phyloP scores from a whole-genome alignment of 2,329 filamentous ascomycete genomes.

The Ceratocystis cubensis region DNA sequence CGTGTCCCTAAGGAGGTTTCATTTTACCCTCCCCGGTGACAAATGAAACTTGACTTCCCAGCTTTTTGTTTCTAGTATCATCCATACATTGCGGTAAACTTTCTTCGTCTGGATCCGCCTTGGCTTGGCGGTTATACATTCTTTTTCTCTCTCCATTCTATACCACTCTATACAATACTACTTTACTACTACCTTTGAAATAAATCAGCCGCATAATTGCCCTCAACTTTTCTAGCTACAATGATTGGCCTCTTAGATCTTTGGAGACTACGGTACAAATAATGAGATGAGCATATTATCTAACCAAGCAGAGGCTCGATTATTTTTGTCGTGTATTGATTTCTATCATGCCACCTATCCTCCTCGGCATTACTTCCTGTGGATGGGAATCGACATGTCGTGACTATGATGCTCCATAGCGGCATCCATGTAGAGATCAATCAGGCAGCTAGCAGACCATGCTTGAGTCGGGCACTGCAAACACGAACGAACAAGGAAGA shows the following conservation, averaged over 20 bases:
- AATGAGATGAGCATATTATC: no score
- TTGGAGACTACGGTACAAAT: no score
- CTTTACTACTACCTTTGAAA: constrained; percentile 4
- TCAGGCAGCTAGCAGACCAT: constrained; percentile 88
- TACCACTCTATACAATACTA: no score
- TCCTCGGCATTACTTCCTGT: constrained; percentile 3
- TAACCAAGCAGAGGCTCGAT: not conserved
- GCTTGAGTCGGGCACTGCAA: constrained; percentile 78
- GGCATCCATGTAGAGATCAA: constrained; percentile 93
- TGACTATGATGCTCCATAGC: constrained; percentile 37
- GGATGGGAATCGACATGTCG: constrained; percentile 1
- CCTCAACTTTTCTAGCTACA: not conserved
- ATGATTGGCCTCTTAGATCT: no score
- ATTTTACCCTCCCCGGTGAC: not conserved
- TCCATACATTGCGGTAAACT: not conserved
- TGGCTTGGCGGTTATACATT: not conserved
- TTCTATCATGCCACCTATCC: not conserved
- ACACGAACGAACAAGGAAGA: not conserved
- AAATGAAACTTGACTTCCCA: not conserved
- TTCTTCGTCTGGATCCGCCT: not conserved
- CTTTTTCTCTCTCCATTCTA: not conserved
- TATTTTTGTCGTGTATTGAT: not conserved
- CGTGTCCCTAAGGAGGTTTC: not conserved
- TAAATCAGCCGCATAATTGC: not conserved
- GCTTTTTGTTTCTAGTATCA: not conserved